phyloP scores from a whole-genome alignment of 2,329 filamentous ascomycete species.

The Neophaeococcomyces aloes region DNA sequence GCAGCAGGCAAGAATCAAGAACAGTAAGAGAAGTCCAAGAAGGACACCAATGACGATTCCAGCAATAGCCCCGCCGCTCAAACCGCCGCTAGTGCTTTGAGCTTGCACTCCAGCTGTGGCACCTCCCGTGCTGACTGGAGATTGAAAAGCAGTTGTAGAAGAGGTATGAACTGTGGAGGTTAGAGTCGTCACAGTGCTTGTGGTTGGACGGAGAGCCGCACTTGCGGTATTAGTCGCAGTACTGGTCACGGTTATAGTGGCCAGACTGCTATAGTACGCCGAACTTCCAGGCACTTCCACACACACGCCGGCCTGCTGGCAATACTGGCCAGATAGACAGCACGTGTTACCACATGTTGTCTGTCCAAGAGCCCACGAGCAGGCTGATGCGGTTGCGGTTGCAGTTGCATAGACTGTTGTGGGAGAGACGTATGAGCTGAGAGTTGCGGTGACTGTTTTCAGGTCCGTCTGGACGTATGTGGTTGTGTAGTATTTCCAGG shows the following conservation, averaged over 20 bases:
- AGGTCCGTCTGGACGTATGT: conserved; percentile 47
- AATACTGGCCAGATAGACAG: conserved; percentile 36
- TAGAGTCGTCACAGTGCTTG: conserved; percentile 32
- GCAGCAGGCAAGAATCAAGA: conserved; percentile 35
- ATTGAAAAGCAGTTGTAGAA: conserved; percentile 36
- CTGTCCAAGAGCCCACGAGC: conserved; percentile 38
- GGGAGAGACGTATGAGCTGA: conserved; percentile 32
- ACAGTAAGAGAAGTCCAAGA: conserved; percentile 34
- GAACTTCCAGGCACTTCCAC: conserved; percentile 24
- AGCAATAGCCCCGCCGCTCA: conserved; percentile 42
- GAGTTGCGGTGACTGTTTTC: conserved; percentile 44
- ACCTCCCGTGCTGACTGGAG: conserved; percentile 35
- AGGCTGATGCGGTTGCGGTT: conserved; percentile 26
- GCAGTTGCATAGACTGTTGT: conserved; percentile 18
- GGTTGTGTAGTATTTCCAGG: conserved; percentile 48
- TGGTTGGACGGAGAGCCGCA: conserved; percentile 36
- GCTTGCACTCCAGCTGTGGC: conserved; percentile 27
- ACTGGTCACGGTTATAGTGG: conserved; percentile 26
- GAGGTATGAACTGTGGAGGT: conserved; percentile 33
- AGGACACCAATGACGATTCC: conserved; percentile 42
- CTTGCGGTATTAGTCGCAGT: conserved; percentile 27
- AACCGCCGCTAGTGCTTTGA: conserved; percentile 24
- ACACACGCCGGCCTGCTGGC: conserved; percentile 29
- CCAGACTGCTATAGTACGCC: conserved; percentile 27
- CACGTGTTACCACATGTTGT: conserved; percentile 35